Evolutionary conservation across 1,139 yeast genomes (phyloP).

Genomic region (Sporopachydermia cereana): DNA sequence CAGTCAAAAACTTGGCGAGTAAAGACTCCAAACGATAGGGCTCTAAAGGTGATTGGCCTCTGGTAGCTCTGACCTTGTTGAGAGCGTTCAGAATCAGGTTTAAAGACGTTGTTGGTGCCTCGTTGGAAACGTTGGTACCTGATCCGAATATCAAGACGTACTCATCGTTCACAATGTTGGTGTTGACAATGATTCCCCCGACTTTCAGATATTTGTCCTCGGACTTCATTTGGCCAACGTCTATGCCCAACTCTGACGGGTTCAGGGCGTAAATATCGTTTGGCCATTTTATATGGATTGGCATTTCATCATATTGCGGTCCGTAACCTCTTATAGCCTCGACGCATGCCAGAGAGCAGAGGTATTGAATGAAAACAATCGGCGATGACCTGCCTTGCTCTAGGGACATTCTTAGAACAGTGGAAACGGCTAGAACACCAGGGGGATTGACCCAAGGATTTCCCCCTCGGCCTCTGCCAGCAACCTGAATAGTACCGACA

Average conservation of each 20-base stretch:
- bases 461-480: constrained; percentile 92
- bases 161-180: constrained; percentile 45
- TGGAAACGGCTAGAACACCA: constrained; percentile 81
- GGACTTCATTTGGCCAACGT: constrained; percentile 18
- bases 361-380: constrained; percentile 76
- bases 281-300: constrained; percentile 90
- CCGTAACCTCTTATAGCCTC: constrained; percentile 63
- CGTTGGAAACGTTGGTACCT: constrained; percentile 72
- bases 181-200: constrained; percentile 77
- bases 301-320: constrained; percentile 60
- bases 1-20: constrained; percentile 56
- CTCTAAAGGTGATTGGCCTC: constrained; percentile 35
- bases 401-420: constrained; percentile 49
- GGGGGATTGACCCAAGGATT: constrained; percentile 92
- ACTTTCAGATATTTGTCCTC: constrained; percentile 56
- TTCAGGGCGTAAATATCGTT: constrained; percentile 75
- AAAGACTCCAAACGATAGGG: constrained; percentile 49
- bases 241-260: constrained; percentile 28
- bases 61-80: constrained; percentile 36
- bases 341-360: constrained; percentile 72
- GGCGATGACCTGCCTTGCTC: constrained; percentile 29
- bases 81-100: constrained; percentile 53
- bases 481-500: constrained; percentile 75
- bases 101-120: constrained; percentile 81
- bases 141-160: constrained; percentile 65